phyloP scores from a whole-genome alignment of 371 early-diverging fungal species.

The Lichtheimia corymbifera region DNA sequence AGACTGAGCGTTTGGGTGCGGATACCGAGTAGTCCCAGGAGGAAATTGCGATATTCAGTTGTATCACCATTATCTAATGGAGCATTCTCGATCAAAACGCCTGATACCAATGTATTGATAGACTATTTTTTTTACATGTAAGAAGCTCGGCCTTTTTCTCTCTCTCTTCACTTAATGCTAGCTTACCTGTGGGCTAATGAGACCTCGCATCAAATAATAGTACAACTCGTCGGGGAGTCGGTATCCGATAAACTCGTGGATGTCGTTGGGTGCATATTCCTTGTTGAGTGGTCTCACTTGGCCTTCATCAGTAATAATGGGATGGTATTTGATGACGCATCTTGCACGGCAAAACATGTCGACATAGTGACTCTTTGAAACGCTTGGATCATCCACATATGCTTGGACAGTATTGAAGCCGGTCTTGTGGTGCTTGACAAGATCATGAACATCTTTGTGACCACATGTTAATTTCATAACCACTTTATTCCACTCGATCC shows the following conservation, averaged over 20 bases:
- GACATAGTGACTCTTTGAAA: constrained; percentile 63
- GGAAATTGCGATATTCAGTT: constrained; percentile 69
- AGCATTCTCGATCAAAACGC: constrained; percentile 69
- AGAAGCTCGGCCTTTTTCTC: neutral
- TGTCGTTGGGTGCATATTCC: constrained; percentile 72
- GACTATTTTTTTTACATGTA: constrained; percentile 23
- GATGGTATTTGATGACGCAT: constrained; percentile 74
- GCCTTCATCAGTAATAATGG: constrained; percentile 71
- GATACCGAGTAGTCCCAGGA: constrained; percentile 58
- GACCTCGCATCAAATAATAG: constrained; percentile 72
- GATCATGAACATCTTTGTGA: constrained; percentile 54
- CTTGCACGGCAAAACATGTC: constrained; percentile 75
- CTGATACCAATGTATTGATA: constrained; percentile 68
- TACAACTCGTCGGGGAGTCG: constrained; percentile 78
- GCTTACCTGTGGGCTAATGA: constrained; percentile 64
- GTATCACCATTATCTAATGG: constrained; percentile 85
- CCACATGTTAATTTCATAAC: neutral
- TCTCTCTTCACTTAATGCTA: neutral
- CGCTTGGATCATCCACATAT: constrained; percentile 59
- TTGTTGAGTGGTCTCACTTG: constrained; percentile 69
- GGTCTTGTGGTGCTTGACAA: constrained; percentile 68
- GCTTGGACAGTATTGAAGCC: constrained; percentile 77
- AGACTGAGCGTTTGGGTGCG: constrained; percentile 63
- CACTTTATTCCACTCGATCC: too few relatives aligned
- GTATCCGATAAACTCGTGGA: constrained; percentile 84